Base-by-base conservation (phyloP, 768 basidiomycete genomes). In the Mrakia blollopis region DNA sequence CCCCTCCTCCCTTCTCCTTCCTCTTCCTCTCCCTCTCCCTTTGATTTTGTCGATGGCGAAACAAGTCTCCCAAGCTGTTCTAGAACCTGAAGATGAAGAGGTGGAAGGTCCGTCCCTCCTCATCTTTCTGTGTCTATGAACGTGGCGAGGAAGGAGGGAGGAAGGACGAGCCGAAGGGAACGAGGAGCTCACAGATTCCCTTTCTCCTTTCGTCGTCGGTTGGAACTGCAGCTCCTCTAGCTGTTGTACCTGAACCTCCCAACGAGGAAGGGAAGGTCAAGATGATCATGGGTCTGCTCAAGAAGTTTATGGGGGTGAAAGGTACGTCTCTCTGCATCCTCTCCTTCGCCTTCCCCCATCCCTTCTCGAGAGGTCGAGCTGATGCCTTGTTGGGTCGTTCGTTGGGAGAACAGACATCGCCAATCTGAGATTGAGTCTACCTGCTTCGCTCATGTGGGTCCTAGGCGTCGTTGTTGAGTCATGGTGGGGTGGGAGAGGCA, bases 251-350 rank as follows among this genome's bases (percentile, higher is more conserved):
- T 7, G 83, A 81, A 23, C 80, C 80, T 69, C 81, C 82, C 0
- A 82, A 91, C 44, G 95, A 98, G 83, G 92, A 93, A 78, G 91
- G 93, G 67, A 95, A 92, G 87, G 86, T 97, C 78, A 94, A 91
- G 88, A 94, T 95, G 90, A 92, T 98, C 69, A 86, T 98, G 25
- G 89, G 91, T 82, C 88, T 98, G 74, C 89, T 95, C 79, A 94
- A 93, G 86, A 93, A 91, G 84, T 94, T 88, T 80, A 82, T 79
- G 37, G 60, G 65, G 35, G 70, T 76, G 35, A 74, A 74, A 71
- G 71, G 76, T 72, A 13, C n/a, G 44, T 50, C 25, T 30, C 10
- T 25, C 28, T 18, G n/a, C 21, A 2, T 14, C 63, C 18, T 39
- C n/a, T 25, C 63, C 63, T 37, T 65, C 32, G 2, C 63, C 63